A percentile compares a stretch with the other conserved stretches of the same genome.
phyloP scores from a whole-genome alignment of 78 protist genomes.

The Dictyostelium capitatum region DNA sequence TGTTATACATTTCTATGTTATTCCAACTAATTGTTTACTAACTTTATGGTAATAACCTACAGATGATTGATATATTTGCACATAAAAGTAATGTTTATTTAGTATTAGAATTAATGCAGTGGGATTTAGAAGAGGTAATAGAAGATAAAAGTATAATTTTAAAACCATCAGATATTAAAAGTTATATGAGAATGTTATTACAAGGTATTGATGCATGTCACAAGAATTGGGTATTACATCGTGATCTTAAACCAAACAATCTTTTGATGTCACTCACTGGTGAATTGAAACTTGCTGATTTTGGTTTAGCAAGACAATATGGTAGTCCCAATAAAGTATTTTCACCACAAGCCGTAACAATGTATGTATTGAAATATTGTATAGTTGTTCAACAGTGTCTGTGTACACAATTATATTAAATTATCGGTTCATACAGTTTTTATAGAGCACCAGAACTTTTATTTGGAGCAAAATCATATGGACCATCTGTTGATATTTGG shows the following conservation, averaged over 20 bases:
- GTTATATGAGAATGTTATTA: conserved; percentile 84
- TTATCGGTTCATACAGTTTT: conserved; percentile 57
- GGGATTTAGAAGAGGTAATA: conserved; percentile 83
- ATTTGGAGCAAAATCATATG: conserved; percentile 89
- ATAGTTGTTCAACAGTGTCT: not conserved
- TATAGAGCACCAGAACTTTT: conserved; percentile 94
- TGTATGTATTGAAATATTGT: not conserved
- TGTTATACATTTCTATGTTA: not conserved
- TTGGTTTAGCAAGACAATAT: conserved; percentile 89
- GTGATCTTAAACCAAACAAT: conserved; percentile 93
- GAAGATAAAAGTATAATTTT: conserved; percentile 68
- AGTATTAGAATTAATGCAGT: conserved; percentile 86
- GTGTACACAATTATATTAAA: not conserved
- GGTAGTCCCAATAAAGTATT: conserved; percentile 81
- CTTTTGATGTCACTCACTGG: conserved; percentile 81
- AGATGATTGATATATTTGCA: conserved; percentile 78
- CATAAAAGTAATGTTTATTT: conserved; percentile 84
- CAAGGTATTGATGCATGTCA: conserved; percentile 82
- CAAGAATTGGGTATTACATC: conserved; percentile 77
- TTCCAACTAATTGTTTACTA: not conserved
- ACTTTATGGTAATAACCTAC: not conserved
- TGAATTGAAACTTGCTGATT: conserved; percentile 87
- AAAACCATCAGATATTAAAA: conserved; percentile 73
- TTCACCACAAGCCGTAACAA: conserved; percentile 84
- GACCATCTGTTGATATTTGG: conserved; percentile 92